Conservation (phyloP, 192 early-diverging fungal genomes). For the Spinellus fusiger region DNA sequence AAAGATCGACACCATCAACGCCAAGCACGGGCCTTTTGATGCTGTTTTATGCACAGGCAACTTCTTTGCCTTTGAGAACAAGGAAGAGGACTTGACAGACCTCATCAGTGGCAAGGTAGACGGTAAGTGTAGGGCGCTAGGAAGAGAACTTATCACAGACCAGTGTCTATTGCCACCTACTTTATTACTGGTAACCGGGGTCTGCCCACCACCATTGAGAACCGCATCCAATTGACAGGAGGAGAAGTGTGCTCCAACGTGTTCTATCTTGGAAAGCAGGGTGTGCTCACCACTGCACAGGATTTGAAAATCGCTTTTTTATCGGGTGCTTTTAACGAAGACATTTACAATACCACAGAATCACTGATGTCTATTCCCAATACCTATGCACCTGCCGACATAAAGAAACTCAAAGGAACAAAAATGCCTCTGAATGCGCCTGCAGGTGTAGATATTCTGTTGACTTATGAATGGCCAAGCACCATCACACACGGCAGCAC, state of each 20-base stretch:
- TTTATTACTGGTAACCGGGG: slow-evolving; percentile 51
- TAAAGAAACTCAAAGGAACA: slow-evolving; percentile 23
- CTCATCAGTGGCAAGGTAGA: slow-evolving; percentile 51
- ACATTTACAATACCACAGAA: slow-evolving; percentile 11
- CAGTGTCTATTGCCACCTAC: slow-evolving; percentile 7
- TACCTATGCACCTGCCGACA: slow-evolving; percentile 28
- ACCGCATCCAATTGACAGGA: slow-evolving; percentile 42
- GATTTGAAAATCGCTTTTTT: slow-evolving; percentile 59
- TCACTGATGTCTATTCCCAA: slow-evolving; percentile 11
- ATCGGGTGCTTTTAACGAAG: slow-evolving; percentile 38
- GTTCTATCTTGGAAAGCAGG: slow-evolving; percentile 58
- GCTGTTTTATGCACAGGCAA: slow-evolving; percentile 75
- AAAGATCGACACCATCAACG: slow-evolving; percentile 70
- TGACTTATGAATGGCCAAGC: slow-evolving; percentile 81
- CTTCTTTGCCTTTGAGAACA: slow-evolving; percentile 57
- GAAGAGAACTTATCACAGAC: not conserved
- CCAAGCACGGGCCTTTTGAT: slow-evolving; percentile 85
- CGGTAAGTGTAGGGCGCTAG: too few relatives aligned
- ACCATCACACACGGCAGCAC: slow-evolving; percentile 32
- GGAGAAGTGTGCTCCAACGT: slow-evolving; percentile 79
- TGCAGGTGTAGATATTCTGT: slow-evolving; percentile 66
- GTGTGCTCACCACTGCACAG: slow-evolving; percentile 51
- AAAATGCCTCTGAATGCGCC: slow-evolving; percentile 33
- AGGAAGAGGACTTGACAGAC: slow-evolving; percentile 40
- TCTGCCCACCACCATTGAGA: slow-evolving; percentile 51